Evolutionary conservation across 352 stramenopile species (phyloP).

Genomic region (Peronospora belbahrii): DNA sequence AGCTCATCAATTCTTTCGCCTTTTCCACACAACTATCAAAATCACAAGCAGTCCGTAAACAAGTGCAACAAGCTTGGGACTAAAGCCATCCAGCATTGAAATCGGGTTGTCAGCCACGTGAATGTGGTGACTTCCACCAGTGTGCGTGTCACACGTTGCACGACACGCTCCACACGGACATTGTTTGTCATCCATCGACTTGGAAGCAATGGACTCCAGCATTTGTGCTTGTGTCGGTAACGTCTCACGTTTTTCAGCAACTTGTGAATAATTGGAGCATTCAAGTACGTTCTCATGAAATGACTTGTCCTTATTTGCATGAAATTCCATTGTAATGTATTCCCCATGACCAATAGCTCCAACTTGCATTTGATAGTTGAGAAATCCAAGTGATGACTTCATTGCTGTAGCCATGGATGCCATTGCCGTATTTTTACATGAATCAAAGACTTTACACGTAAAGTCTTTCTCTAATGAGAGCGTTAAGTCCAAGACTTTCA

Average conservation of each 20-base stretch:
- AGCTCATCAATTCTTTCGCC: slow-evolving; percentile 28
- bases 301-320: slow-evolving; percentile 27
- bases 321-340: slow-evolving; percentile 76
- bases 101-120: slow-evolving; percentile 60
- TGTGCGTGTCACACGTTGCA: slow-evolving; percentile 51
- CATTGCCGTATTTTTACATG: slow-evolving; percentile 81
- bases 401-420: slow-evolving; percentile 60
- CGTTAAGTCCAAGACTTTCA: slow-evolving; percentile 76
- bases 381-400: slow-evolving; percentile 79
- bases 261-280: slow-evolving; percentile 76
- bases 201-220: slow-evolving; percentile 56
- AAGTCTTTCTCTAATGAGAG: slow-evolving; percentile 64
- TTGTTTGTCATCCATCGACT: slow-evolving; percentile 39
- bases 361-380: slow-evolving; percentile 87
- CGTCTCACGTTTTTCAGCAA: slow-evolving; percentile 18
- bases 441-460: slow-evolving; percentile 76
- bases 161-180: slow-evolving; percentile 71
- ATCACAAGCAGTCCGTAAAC: slow-evolving; percentile 47
- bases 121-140: slow-evolving; percentile 30
- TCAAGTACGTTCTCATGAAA: slow-evolving; percentile 56
- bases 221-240: slow-evolving; percentile 60
- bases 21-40: slow-evolving; percentile 33
- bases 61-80: slow-evolving; percentile 43
- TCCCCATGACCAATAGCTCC: slow-evolving; percentile 83
- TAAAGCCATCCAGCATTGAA: slow-evolving; percentile 58